Evolutionary conservation across 1,284 basidiomycete genomes (phyloP), one percentile per base, ranked within the genome.

Genomic region (Mycena citricolor): DNA sequence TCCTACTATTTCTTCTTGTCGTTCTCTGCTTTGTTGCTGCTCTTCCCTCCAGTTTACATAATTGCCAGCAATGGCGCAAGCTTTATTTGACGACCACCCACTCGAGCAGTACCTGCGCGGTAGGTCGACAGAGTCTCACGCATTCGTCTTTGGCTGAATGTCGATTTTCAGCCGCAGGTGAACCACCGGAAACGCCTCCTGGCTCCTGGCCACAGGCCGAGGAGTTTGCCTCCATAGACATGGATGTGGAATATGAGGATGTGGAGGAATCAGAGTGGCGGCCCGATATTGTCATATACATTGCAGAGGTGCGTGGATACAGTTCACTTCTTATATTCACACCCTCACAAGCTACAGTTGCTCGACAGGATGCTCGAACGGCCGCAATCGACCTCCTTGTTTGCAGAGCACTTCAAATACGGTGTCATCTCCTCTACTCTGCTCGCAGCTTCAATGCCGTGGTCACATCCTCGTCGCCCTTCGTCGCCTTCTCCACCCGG

Each of bases 371-470:
- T n/a, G n/a, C 26, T 43, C 22, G 17, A 38, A 14, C n/a, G 35
- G 8, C 47, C 44, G 20, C 20, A 35, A 30, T 61, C 61, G 20
- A n/a, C n/a, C n/a, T 71, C 61, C 53, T 68, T 67, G 28, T 86
- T 89, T 54, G 76, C 80, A 12, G 87, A 90, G 63, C 81, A 77
- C 35, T 90, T 90, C 75, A 89, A 89, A 63, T 90, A 90, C 71
- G 79, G 78, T 47, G 76, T 90, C n/a, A 89, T 90, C 47, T 88
- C 87, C 4, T 90, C 87, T 1, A 80, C 86, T 3, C 69, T 90
- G 7, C 72, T 90, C 14, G 77, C 83, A 3, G 60, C 73, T 5
- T 68, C 66, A 47, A 69, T 70, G 47, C 66, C 62, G 40, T 62
- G 60, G 40, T 43, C 59, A 49, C 48, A 56, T 40, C 30, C 66